A percentile compares a stretch with the other conserved stretches of the same genome.
These are phyloP conservation scores for Phyllosticta citrichinensis DNA, from an alignment of 2,329 filamentous ascomycete species.

Conservation along the genomic window DNA sequence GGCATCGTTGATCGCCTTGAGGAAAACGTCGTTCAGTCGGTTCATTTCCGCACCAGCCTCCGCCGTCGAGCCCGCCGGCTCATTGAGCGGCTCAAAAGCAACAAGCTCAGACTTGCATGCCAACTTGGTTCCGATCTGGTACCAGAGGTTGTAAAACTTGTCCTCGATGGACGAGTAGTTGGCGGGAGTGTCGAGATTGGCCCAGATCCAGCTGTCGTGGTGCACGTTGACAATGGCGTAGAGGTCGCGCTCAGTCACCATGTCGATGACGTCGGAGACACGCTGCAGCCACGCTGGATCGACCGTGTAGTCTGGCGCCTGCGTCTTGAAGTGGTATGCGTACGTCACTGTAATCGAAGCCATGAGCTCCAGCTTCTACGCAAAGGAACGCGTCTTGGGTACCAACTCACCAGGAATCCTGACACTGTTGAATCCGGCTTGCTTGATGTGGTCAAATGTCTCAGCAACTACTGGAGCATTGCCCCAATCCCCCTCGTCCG, in stretches of 20 bases:
- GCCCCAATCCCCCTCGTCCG: constrained; percentile 50
- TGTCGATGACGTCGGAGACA: constrained; percentile 48
- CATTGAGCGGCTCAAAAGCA: constrained; percentile 51
- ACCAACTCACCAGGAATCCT: constrained; percentile 39
- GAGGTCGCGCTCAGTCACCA: constrained; percentile 41
- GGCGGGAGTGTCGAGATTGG: constrained; percentile 39
- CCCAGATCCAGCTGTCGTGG: constrained; percentile 51
- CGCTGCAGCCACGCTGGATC: constrained; percentile 46
- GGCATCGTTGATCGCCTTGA: constrained; percentile 42
- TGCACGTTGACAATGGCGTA: constrained; percentile 50
- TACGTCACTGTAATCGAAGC: constrained; percentile 40
- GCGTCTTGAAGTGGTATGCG: constrained; percentile 44
- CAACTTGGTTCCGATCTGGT: constrained; percentile 46
- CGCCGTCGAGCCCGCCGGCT: constrained; percentile 44
- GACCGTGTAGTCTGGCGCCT: constrained; percentile 44
- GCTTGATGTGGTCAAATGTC: constrained; percentile 44
- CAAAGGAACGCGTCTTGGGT: background rate
- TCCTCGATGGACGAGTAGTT: constrained; percentile 46
- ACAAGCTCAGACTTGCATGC: constrained; percentile 45
- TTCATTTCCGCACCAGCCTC: constrained; percentile 43
- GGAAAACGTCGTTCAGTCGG: constrained; percentile 47
- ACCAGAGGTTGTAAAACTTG: constrained; percentile 47
- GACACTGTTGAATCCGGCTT: constrained; percentile 47
- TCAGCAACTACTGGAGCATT: constrained; percentile 41
- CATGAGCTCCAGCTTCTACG: background rate